These are phyloP conservation scores for Dacryopinax spathularia DNA, from an alignment of 768 basidiomycete genomes.

Conservation along the genomic window DNA sequence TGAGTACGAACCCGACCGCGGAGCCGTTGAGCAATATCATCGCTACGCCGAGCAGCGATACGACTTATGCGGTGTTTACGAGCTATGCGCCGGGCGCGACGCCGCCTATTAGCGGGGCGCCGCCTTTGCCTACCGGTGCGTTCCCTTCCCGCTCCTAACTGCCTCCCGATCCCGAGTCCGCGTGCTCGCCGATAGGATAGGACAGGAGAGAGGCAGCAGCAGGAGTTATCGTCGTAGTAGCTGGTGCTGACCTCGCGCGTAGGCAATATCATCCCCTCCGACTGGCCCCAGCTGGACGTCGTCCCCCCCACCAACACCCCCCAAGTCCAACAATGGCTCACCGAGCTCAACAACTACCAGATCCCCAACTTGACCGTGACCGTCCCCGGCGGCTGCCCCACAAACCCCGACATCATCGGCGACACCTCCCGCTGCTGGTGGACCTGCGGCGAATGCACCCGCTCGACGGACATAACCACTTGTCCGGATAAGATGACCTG, in stretches of 20 bases:
- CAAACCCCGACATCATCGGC: conserved; percentile 40
- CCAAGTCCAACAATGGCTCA: conserved; percentile 57
- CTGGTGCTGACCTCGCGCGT: background rate
- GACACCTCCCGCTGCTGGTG: conserved; percentile 58
- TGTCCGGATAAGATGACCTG: conserved; percentile 53
- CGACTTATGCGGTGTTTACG: conserved; percentile 34
- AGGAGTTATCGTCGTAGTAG: too few relatives aligned
- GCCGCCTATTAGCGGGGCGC: conserved; percentile 42
- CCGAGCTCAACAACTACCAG: conserved; percentile 32
- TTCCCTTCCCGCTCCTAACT: background rate
- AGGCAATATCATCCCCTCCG: conserved; percentile 30
- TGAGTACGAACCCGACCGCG: conserved; percentile 45
- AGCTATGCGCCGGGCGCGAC: conserved; percentile 37
- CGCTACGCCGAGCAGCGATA: conserved; percentile 29
- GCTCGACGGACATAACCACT: conserved; percentile 50
- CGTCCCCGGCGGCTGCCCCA: conserved; percentile 33
- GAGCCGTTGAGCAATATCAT: conserved; percentile 40
- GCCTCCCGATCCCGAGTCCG: background rate
- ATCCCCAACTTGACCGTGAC: conserved; percentile 38
- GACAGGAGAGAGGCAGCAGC: too few relatives aligned
- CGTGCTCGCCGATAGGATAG: too few relatives aligned
- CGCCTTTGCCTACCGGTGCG: conserved; percentile 31
- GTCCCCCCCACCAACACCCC: conserved; percentile 46
- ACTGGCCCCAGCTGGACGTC: conserved; percentile 54
- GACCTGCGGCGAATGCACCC: conserved; percentile 62